Evolutionary conservation across 805 yeast species (phyloP).

Genomic region (Pichia insulana): DNA sequence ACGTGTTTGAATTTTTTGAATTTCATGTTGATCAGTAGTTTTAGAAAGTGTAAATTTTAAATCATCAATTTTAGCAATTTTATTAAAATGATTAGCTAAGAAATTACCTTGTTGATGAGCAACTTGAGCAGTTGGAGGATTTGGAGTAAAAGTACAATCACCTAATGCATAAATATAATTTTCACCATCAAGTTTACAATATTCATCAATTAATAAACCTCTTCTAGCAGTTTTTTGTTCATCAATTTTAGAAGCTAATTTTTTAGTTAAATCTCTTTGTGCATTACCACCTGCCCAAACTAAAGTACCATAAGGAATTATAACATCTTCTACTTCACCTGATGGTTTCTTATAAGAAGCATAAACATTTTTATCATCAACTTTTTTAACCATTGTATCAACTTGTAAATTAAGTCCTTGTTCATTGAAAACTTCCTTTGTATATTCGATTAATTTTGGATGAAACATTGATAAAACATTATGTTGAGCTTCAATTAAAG

Average conservation of each 20-base stretch:
- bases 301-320: constrained; percentile 81
- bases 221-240: constrained; percentile 81
- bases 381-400: constrained; percentile 83
- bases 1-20: constrained; percentile 31
- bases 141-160: constrained; percentile 87
- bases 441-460: constrained; percentile 62
- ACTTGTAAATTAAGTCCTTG: constrained; percentile 67
- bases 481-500: constrained; percentile 86
- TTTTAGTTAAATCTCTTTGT: constrained; percentile 65
- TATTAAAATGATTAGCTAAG: constrained; percentile 65
- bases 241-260: constrained; percentile 59
- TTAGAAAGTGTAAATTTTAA: constrained; percentile 36
- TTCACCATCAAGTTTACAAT: constrained; percentile 74
- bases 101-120: constrained; percentile 91
- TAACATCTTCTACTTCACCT: constrained; percentile 49
- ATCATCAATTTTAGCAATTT: constrained; percentile 52
- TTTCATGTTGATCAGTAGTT: constrained; percentile 31
- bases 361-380: constrained; percentile 58
- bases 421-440: constrained; percentile 63
- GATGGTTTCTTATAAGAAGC: constrained; percentile 61
- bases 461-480: constrained; percentile 74
- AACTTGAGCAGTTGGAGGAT: constrained; percentile 95
- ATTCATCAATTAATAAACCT: constrained; percentile 81
- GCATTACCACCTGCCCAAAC: constrained; percentile 99
- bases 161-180: constrained; percentile 81